Base-by-base conservation (phyloP, 345 rosid species). In the Sonneratia alba region DNA sequence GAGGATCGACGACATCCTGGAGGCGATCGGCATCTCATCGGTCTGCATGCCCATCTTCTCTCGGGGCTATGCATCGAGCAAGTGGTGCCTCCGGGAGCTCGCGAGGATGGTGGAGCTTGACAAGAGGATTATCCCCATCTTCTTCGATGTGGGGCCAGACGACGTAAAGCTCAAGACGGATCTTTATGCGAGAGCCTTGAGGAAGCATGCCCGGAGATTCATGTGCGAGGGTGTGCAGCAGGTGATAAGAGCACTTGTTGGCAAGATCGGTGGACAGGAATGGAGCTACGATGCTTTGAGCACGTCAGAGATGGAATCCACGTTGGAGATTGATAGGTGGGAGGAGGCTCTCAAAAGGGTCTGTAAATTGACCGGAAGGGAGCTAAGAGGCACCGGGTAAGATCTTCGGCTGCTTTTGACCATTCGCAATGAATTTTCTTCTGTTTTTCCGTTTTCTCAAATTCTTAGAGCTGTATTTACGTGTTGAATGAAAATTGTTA, bases 1-100 rank as follows among this genome's bases (percentile, higher is more conserved):
- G 38, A 61, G 42, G 37, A 71, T 71, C 3, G 4, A 43, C 19
- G 47, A 12, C 6, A 62, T 71, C 4, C 27, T 37, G 1, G 64
- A 61, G 21, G 73, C 55, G 3, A 71, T 59, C 42, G 19, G 14
- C 8, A 18, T 18, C 1, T 59, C 73, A 38, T 15, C 14, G 67
- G 38, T 71, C 22, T 71, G 19, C 67, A 71, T 71, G 10, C 73
- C 73, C 40, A 9, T 59, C 67, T 71, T 59, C 73, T 59, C 73
- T 18, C 15, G 9, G 36, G 19, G 13, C 24, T 59, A 59, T 0
- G 67, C 55, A 22, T 61, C 16, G 4, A 71, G 67, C 67, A 22
- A 71, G 36, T 71, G 73, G 40, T 59, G 67, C 45, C 73, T 70
- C 1, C 22, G 9, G 1, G 56, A 71, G 22, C 53, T 61, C 8